These are phyloP conservation scores for Sodiomyces alkalinus DNA, from an alignment of 2,329 filamentous ascomycete species.

Conservation along the genomic window DNA sequence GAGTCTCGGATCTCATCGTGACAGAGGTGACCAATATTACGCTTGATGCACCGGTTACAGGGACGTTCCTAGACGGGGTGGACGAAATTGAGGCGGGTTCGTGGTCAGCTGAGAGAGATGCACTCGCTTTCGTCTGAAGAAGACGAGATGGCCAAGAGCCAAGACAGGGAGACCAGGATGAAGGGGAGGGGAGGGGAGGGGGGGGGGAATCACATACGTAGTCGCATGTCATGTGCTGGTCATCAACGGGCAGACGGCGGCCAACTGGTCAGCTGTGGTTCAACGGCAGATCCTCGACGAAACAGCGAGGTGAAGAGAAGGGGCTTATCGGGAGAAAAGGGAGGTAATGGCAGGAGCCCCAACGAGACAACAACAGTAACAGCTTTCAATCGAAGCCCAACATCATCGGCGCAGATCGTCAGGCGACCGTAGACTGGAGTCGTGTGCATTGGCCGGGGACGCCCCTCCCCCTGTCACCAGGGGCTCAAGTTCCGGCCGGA, in stretches of 20 bases:
- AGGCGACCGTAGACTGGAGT: too few species aligned
- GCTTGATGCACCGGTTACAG: conserved; percentile 94
- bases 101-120: conserved; percentile 98
- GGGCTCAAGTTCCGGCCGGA: conserved; percentile 2
- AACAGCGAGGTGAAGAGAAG: conserved; percentile 4
- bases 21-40: conserved; percentile 95
- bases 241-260: conserved; percentile 20
- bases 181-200: conserved; percentile 8
- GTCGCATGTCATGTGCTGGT: conserved; percentile 84
- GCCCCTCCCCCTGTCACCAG: too few species aligned
- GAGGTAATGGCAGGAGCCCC: too few species aligned
- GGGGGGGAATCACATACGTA: conserved; percentile 45
- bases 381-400: too few species aligned
- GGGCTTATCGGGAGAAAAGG: too few species aligned
- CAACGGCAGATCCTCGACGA: too few species aligned
- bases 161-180: conserved; percentile 23
- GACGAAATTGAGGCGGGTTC: too few species aligned
- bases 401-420: too few species aligned
- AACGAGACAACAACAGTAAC: too few species aligned
- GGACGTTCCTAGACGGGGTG: conserved; percentile 60
- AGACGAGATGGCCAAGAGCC: conserved; percentile 93
- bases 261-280: conserved; percentile 29
- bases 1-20: conserved; percentile 92
- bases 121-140: conserved; percentile 96
- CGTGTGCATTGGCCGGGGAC: too few species aligned